A percentile compares a stretch with the other conserved stretches of the same genome.
These are phyloP conservation scores for Myxozyma melibiosi DNA, from an alignment of 805 yeast species.

Conservation along the genomic window DNA sequence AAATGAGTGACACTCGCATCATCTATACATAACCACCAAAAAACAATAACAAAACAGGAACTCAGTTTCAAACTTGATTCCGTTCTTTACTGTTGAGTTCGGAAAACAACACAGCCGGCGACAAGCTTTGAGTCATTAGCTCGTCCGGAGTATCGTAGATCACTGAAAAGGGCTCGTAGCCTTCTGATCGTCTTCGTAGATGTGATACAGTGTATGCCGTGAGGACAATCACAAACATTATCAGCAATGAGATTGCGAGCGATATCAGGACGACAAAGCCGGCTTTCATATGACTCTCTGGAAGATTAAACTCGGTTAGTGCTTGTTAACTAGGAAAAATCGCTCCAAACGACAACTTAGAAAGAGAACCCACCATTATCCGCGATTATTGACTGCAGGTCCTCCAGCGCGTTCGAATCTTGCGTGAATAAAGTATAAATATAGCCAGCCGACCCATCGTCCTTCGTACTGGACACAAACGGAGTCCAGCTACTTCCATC, in stretches of 20 bases:
- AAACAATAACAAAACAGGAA: no score
- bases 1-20: no score
- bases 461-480: conserved; percentile 51
- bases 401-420: conserved; percentile 29
- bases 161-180: conserved; percentile 38
- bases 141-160: conserved; percentile 10
- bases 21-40: no score
- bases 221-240: conserved; percentile 47
- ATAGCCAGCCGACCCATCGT: conserved; percentile 33
- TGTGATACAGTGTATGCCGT: conserved; percentile 49
- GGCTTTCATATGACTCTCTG: conserved; percentile 43
- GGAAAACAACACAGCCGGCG: conserved; percentile 17
- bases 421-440: conserved; percentile 42
- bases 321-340: not conserved
- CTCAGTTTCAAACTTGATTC: no score
- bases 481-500: conserved; percentile 74
- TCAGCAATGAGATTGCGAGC: conserved; percentile 64
- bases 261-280: conserved; percentile 73
- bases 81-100: not conserved
- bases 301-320: no score
- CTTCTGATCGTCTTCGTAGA: conserved; percentile 46
- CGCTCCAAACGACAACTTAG: not conserved
- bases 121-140: conserved; percentile 12
- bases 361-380: not conserved
- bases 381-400: not conserved